phyloP scores from a whole-genome alignment of 1,139 yeast genomes.

The Yamadazyma mexicana region DNA sequence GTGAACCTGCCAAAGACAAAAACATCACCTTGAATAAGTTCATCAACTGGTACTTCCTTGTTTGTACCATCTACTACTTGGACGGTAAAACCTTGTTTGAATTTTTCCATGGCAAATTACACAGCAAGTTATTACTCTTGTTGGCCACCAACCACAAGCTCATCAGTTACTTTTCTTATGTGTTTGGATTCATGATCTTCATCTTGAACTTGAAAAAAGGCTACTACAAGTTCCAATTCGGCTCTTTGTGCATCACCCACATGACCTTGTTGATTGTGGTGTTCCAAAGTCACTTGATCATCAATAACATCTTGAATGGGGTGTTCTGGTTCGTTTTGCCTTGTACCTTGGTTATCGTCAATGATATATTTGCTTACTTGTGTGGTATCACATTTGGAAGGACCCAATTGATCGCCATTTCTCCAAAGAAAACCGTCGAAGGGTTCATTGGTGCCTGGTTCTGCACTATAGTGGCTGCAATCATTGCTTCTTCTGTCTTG shows the following conservation, averaged over 20 bases:
- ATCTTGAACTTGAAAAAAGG: conserved; percentile 90
- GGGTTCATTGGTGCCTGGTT: conserved; percentile 98
- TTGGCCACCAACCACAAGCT: conserved; percentile 75
- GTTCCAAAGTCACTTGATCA: conserved; percentile 90
- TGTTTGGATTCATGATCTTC: conserved; percentile 86
- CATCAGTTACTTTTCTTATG: conserved; percentile 78
- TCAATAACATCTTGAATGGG: conserved; percentile 86
- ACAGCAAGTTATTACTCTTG: conserved; percentile 41
- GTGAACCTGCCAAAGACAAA: conserved; percentile 81
- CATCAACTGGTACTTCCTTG: conserved; percentile 86
- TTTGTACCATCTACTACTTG: conserved; percentile 81
- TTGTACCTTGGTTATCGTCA: conserved; percentile 85
- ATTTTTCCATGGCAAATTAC: conserved; percentile 48
- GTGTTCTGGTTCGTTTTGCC: conserved; percentile 94
- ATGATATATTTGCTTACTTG: conserved; percentile 93
- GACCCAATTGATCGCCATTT: conserved; percentile 87
- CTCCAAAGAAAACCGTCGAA: conserved; percentile 96
- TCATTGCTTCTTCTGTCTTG: conserved; percentile 62
- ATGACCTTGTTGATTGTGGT: conserved; percentile 91
- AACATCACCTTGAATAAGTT: conserved; percentile 79
- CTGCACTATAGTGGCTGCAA: conserved; percentile 78
- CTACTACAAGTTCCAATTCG: conserved; percentile 86
- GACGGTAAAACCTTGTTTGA: conserved; percentile 84
- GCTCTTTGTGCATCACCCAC: conserved; percentile 90
- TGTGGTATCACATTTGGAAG: conserved; percentile 97